Evolutionary conservation across 2,329 filamentous ascomycete species (phyloP), one percentile per base, ranked within the genome.

Genomic region (Paradendryphiella salina): DNA sequence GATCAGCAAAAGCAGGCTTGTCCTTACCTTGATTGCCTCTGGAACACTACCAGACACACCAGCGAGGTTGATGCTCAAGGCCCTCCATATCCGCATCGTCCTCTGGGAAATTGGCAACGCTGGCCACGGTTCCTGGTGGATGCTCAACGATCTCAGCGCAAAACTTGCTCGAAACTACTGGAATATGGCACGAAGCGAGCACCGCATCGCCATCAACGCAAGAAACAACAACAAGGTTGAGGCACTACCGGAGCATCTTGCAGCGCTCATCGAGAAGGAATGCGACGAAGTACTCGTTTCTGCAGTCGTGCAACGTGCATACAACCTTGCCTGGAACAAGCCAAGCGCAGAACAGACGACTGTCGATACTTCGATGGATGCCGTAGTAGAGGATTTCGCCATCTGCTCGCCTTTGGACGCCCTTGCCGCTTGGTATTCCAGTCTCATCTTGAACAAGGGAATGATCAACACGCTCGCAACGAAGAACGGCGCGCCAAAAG

Each of bases 391-490:
- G 52, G 93, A 96, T 65, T 84, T 85, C 44, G 87, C 90, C 2
- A 89, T 96, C 53, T 85, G 88, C 44, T 94, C 90, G 14, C 90
- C 92, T 0, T 82, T 96, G 59, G 93, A 96, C 72, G 91, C 90
- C 10, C 84, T 96, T 43, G 90, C 92, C 5, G 90, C 92, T 2
- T 96, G 92, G 92, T 94, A 86, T 78, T 95, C 92, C 0, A 90
- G 85, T 57, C 80, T 87, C 47, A 79, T 84, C 10, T 76, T 96
- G 31, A 88, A 91, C 63, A 81, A 82, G 50, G 85, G 84, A 2
- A 80, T 96, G 21, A 77, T 85, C 10, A 78, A 79, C 13, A 85
- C 82, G 29, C 78, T 95, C 28, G 80, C 82, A 34, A 74, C 76
- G 11, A 80, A 81, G 51, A 77, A 80, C 9, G 75, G 76, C 14